phyloP scores from a whole-genome alignment of 306 rosid genomes.

The Gleditsia sinensis region DNA sequence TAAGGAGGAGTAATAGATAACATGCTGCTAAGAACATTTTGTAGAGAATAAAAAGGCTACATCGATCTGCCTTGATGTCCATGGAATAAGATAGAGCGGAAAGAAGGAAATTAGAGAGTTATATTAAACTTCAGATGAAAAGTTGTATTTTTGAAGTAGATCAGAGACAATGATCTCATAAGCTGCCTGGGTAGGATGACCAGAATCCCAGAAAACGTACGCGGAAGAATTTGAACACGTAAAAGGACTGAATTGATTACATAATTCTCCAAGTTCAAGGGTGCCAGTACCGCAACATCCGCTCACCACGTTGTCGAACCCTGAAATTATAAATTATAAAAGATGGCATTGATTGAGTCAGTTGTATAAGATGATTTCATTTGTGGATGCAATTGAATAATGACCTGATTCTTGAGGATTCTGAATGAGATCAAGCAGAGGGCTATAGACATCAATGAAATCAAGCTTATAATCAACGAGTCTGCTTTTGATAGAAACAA shows the following conservation, averaged over 20 bases:
- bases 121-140: neutral
- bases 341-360: too few relatives aligned
- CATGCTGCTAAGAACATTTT: neutral
- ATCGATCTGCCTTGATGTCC: too few relatives aligned
- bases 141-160: slow-evolving; percentile 7
- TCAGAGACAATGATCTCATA: slow-evolving; percentile 16
- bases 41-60: neutral
- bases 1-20: too few relatives aligned
- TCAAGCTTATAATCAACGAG: slow-evolving; percentile 13
- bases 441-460: slow-evolving; percentile 40
- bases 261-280: neutral
- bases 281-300: slow-evolving; percentile 51
- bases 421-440: slow-evolving; percentile 24
- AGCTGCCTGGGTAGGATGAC: slow-evolving; percentile 48
- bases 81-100: neutral
- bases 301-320: slow-evolving; percentile 11
- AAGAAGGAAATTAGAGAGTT: neutral
- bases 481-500: neutral
- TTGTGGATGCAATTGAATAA: neutral
- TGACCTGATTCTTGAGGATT: slow-evolving; percentile 36
- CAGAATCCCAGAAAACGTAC: slow-evolving; percentile 48
- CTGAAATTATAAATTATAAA: slow-evolving; percentile 31
- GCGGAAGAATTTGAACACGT: slow-evolving; percentile 17
- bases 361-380: too few relatives aligned
- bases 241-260: neutral